Base-by-base conservation (phyloP, 805 yeast genomes). In the Hermanozyma aechmeae region DNA sequence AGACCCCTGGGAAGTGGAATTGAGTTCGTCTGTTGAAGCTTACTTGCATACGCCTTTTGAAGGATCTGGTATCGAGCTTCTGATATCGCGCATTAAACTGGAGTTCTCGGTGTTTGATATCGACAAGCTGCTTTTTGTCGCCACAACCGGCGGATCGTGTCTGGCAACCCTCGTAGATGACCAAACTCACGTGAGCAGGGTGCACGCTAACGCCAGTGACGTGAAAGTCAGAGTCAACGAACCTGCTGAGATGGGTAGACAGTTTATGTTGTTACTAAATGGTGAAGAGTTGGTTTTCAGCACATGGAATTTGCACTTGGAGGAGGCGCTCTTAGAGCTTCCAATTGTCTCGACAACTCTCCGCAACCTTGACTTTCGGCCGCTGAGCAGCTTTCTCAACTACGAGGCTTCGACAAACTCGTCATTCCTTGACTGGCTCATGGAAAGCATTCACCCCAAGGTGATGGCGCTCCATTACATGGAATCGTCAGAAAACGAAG, bases 391-490 rank as follows among this genome's bases (percentile, higher is more conserved):
- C 9, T 13, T 4, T n/a, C 7, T 4, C 13, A 18, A 12, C 13
- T 9, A 9, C 17, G 6, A 6, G 3, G 5, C 13, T 3, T 9
- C 15, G 5, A 12, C 13, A 6, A 8, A 5, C 14, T 4, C 8
- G 7, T 6, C 26, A 4, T 29, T 28, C 13, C 4, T 35, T 8
- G 31, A 38, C 24, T 27, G 39, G 35, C 29, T 38, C 8, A 10
- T 35, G 11, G 13, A 22, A 3, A 28, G 13, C 4, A 29, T 35
- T 13, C 18, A 31, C 14, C 15, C 33, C 4, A 31, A 24, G 27
- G 27, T 35, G n/a, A 41, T 30, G 15, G 26, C 28, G 13, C 31
- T 60, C 10, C 19, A 33, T 4, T 44, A 58, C n/a, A 29, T 57
- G 10, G 47, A 50, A 2, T 51, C 70, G 1, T 37, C 43, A 7